These are phyloP conservation scores for Typha latifolia DNA, from an alignment of 176 grass and related monocot genomes.

Conservation along the genomic window DNA sequence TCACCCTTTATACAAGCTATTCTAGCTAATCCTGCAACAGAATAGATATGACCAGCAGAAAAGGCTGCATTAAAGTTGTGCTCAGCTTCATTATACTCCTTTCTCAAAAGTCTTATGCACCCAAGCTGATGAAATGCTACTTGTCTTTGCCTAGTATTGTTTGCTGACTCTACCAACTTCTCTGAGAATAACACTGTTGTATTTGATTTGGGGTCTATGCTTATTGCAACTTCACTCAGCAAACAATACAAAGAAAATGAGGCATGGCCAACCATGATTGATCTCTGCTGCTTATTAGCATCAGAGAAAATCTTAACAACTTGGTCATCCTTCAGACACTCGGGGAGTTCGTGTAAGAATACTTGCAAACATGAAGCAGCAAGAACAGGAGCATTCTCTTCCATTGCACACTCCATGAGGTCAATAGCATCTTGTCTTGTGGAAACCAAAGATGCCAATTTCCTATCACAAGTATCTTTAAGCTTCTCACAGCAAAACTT, in stretches of 20 bases:
- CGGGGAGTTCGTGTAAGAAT: conserved; percentile 64
- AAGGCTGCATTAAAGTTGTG: conserved; percentile 47
- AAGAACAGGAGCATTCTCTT: conserved; percentile 72
- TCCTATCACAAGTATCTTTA: conserved; percentile 76
- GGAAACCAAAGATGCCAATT: conserved; percentile 63
- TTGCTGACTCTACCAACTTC: conserved; percentile 53
- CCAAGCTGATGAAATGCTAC: conserved; percentile 90
- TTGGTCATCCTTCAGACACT: conserved; percentile 58
- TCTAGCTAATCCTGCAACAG: conserved; percentile 65
- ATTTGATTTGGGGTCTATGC: conserved; percentile 53
- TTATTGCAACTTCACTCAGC: conserved; percentile 73
- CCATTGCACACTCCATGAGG: conserved; percentile 58
- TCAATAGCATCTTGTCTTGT: conserved; percentile 77
- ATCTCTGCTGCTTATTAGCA: conserved; percentile 44
- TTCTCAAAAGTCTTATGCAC: conserved; percentile 63
- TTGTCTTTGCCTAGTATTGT: conserved; percentile 53
- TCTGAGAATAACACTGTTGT: conserved; percentile 43
- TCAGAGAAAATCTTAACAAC: conserved; percentile 61
- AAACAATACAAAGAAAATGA: conserved; percentile 80
- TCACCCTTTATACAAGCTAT: conserved; percentile 43
- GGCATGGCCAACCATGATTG: conserved; percentile 45
- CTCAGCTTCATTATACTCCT: conserved; percentile 65
- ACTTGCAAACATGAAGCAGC: conserved; percentile 70
- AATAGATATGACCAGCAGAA: conserved; percentile 71
- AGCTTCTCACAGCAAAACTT: conserved; percentile 85